Percentiles rank a stretch among this genome's conserved stretches.
These are phyloP conservation scores for Umbelopsis ramanniana DNA, from an alignment of 192 early-diverging fungal species.

Conservation along the genomic window DNA sequence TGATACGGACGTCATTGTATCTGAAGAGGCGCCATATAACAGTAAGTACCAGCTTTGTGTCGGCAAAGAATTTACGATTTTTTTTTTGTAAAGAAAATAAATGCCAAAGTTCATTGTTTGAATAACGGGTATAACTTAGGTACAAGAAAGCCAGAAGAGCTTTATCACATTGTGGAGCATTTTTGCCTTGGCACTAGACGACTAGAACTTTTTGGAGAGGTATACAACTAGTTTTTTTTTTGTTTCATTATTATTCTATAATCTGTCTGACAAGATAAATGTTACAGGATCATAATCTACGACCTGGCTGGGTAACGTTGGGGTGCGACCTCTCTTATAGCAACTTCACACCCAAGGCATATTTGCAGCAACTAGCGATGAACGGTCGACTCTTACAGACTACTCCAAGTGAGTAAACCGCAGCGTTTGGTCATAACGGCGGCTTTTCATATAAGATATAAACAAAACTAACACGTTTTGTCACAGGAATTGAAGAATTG, in stretches of 20 bases:
- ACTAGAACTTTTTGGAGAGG: conserved; percentile 66
- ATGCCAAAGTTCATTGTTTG: background rate
- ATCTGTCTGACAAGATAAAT: background rate
- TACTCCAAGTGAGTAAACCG: conserved; percentile 33
- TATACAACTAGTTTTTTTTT: background rate
- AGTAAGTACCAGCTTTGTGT: conserved; percentile 11
- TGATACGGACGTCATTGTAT: conserved; percentile 70
- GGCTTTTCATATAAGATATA: background rate
- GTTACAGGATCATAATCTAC: conserved; percentile 53
- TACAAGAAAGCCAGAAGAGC: conserved; percentile 60
- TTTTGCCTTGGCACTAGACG: conserved; percentile 67
- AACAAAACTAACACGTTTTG: background rate
- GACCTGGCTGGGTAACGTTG: conserved; percentile 66
- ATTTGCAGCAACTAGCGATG: conserved; percentile 39
- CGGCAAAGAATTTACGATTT: no score
- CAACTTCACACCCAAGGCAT: conserved; percentile 51
- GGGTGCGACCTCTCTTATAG: conserved; percentile 48
- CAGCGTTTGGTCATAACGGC: background rate
- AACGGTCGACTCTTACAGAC: conserved; percentile 35
- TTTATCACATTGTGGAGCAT: conserved; percentile 67
- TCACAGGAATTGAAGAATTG: conserved; percentile 50
- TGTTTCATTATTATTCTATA: background rate
- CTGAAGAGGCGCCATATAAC: conserved; percentile 53
- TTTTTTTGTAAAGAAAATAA: background rate
- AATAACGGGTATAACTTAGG: conserved; percentile 9